Evolutionary conservation across 2,329 filamentous ascomycete species (phyloP).

Genomic region (Rachicladosporium sp.): DNA sequence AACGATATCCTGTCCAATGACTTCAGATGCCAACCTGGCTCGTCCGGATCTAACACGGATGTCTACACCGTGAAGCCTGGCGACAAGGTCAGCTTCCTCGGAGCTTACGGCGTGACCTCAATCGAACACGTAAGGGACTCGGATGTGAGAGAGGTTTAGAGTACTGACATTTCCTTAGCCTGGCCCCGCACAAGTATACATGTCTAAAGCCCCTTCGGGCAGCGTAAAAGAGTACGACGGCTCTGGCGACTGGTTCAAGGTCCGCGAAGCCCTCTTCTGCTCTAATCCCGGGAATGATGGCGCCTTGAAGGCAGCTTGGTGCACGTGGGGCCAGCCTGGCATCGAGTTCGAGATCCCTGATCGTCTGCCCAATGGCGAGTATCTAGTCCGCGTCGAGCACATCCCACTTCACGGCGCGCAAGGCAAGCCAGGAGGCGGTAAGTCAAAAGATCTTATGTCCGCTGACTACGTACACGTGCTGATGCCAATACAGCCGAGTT

Average conservation of each 20-base stretch:
- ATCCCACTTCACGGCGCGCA: slow-evolving; percentile 43
- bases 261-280: slow-evolving; percentile 7
- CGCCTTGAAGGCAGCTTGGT: slow-evolving; percentile 7
- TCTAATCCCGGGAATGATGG: slow-evolving; percentile 1
- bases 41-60: slow-evolving; percentile 21
- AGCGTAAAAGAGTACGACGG: slow-evolving; percentile 8
- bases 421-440: slow-evolving; percentile 7
- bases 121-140: slow-evolving; percentile 9
- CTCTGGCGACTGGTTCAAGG: slow-evolving; percentile 12
- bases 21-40: slow-evolving; percentile 11
- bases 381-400: slow-evolving; percentile 43
- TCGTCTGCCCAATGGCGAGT: slow-evolving; percentile 41
- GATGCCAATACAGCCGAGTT: slow-evolving; percentile 17
- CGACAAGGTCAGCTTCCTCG: slow-evolving; percentile 10
- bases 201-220: slow-evolving; percentile 12
- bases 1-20: slow-evolving; percentile 19
- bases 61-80: slow-evolving; percentile 16
- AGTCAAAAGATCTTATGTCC: too few relatives aligned
- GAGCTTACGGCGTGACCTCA: slow-evolving; percentile 6
- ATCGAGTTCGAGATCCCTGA: slow-evolving; percentile 30
- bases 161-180: not conserved
- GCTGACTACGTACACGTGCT: too few relatives aligned
- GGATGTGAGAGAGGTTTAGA: too few relatives aligned
- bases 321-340: slow-evolving; percentile 6
- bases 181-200: slow-evolving; percentile 11